These are phyloP conservation scores for Haplographium delicatum DNA, from an alignment of 495 filamentous ascomycete genomes.

Conservation along the genomic window DNA sequence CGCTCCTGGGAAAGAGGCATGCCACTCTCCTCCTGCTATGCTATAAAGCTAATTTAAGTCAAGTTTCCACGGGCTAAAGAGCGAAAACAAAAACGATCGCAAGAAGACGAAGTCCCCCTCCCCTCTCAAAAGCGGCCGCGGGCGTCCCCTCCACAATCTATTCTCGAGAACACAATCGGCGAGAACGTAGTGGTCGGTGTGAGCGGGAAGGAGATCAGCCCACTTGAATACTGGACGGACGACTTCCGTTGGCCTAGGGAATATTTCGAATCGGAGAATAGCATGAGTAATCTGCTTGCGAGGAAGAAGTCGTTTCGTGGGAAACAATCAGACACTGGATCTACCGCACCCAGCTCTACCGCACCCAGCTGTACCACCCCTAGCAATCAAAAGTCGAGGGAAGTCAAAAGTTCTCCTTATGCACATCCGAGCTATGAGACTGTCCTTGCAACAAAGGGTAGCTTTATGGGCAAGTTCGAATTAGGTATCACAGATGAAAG, in stretches of 20 bases:
- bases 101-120: constrained; percentile 11
- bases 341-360: no score
- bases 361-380: no score
- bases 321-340: no score
- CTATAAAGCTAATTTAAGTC: constrained; percentile 25
- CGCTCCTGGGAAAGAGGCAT: constrained; percentile 23
- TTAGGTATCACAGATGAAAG: no score
- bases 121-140: constrained; percentile 15
- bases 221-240: constrained; percentile 25
- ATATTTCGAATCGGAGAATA: no score
- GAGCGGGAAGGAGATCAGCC: constrained; percentile 17
- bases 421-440: no score
- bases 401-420: no score
- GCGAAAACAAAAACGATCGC: constrained; percentile 17
- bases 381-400: no score
- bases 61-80: constrained; percentile 18
- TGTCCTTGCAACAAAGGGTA: no score
- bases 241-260: constrained; percentile 24
- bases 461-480: no score
- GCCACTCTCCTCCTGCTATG: constrained; percentile 19
- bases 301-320: no score
- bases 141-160: constrained; percentile 9
- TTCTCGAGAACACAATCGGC: constrained; percentile 9
- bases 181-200: constrained; percentile 12
- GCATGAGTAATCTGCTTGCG: no score